A percentile compares a stretch with the other conserved stretches of the same genome.
Evolutionary conservation across 2,329 filamentous ascomycete species (phyloP).

Genomic region (Botryotinia globosa): DNA sequence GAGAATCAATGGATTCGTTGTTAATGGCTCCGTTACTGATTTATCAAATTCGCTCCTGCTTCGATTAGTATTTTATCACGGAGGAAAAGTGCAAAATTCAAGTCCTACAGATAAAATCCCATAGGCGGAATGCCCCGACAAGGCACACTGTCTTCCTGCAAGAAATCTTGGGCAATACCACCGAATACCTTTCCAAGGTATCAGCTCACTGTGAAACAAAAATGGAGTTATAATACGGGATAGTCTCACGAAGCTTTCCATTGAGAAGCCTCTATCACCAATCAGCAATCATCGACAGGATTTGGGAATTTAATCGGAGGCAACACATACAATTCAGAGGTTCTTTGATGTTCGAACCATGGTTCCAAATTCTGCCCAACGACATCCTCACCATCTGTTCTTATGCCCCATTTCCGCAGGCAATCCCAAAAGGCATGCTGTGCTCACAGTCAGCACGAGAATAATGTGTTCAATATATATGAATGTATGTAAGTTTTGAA

Average conservation of each 20-base stretch:
- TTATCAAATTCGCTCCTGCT: slow-evolving; percentile 9
- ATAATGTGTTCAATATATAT: not conserved
- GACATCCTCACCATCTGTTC: not conserved
- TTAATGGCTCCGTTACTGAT: not conserved
- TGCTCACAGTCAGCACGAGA: not conserved
- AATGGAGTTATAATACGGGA: not conserved
- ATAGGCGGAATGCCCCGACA: slow-evolving; percentile 14
- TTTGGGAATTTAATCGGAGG: not conserved
- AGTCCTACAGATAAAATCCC: slow-evolving; percentile 12
- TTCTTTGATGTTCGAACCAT: slow-evolving; percentile 15
- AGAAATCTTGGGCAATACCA: slow-evolving; percentile 1
- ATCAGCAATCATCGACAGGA: not conserved
- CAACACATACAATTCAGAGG: slow-evolving; percentile 1
- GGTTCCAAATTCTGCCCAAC: not conserved
- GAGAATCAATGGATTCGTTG: not conserved
- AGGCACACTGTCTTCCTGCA: not conserved
- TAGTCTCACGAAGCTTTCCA: slow-evolving; percentile 12
- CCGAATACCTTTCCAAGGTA: slow-evolving; percentile 1
- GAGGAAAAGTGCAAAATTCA: not conserved
- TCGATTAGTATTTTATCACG: not conserved
- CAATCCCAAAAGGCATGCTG: slow-evolving; percentile 17
- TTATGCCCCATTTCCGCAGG: not conserved
- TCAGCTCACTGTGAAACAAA: not conserved
- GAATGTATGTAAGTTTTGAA: not conserved
- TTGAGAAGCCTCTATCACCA: slow-evolving; percentile 1